Conservation (phyloP, 2,329 filamentous ascomycete genomes). For the Claviceps maximensis region DNA sequence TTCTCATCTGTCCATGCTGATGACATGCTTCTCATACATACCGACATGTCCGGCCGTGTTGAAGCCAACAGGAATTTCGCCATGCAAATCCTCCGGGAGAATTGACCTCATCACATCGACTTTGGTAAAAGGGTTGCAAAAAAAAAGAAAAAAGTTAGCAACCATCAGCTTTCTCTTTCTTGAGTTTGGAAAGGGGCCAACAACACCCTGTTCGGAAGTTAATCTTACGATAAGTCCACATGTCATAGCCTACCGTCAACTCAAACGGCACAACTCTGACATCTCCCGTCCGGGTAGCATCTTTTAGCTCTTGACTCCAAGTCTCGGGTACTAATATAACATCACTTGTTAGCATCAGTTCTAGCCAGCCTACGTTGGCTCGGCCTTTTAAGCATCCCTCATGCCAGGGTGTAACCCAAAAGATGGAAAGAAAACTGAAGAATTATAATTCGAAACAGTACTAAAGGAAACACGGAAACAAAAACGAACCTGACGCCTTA, state of each 20-base stretch:
- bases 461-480: background rate
- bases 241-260: conserved; percentile 65
- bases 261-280: conserved; percentile 63
- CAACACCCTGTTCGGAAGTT: background rate
- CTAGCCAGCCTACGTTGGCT: background rate
- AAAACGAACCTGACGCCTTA: conserved; percentile 33
- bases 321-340: conserved; percentile 40
- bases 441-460: background rate
- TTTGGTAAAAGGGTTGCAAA: conserved; percentile 18
- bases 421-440: background rate
- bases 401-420: background rate
- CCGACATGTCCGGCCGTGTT: conserved; percentile 79
- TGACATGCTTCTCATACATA: conserved; percentile 25
- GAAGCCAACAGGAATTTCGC: conserved; percentile 76
- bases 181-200: background rate
- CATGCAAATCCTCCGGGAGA: conserved; percentile 65
- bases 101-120: conserved; percentile 74
- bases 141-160: background rate
- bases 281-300: conserved; percentile 55
- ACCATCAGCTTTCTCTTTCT: background rate
- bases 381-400: background rate
- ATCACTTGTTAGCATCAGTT: conserved; percentile 2
- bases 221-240: conserved; percentile 69
- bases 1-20: background rate
- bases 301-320: conserved; percentile 58